Base-by-base conservation (phyloP, 805 yeast species). In the Hermanozyma aechmeae region DNA sequence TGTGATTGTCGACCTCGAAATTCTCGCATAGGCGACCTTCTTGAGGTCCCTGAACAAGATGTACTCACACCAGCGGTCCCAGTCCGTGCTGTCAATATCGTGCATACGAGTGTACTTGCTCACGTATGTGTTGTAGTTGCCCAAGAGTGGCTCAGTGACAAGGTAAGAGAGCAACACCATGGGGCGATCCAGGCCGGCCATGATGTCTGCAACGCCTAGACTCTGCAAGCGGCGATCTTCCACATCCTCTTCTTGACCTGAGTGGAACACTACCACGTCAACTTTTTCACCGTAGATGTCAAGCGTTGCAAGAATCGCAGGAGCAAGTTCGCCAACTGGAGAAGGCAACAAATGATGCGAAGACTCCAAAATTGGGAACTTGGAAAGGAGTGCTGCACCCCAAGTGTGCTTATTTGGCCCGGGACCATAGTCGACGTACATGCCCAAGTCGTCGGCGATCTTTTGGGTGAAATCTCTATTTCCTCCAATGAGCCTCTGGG, bases 31-130 rank as follows among this genome's bases (percentile, higher is more conserved):
- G 3, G 94, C 97, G 1, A 80, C 75, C 56, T 95, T 79, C 51
- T 75, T 79, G 55, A 92, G 61, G 35, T 80, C 78, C 53, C 87
- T 81, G 71, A 80, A 92, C 40, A 92, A 60, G 38, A 92, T 85
- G 58, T 92, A 92, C 60, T 92, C 95, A 59, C 98, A 92, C 98
- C 98, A 92, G 60, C 98, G 75, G 50, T 92, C 98, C 77, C 87
- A 83, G 51, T 89, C 96, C 6, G 79, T 65, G 25, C 87, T 79
- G 53, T 92, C 98, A 38, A 92, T 86, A 53, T 92, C 98, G 45
- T 78, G 74, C 89, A 92, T 84, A 18, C 95, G 82, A 2, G 89
- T 76, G 40, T 63, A 55, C 28, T 79, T 81, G 45, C 93, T 77
- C 13, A 87, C 96, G 55, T 85, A 85, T 2, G 86, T 86, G 58